Conservation (phyloP, 495 filamentous ascomycete genomes). For the Cercophora samala region DNA sequence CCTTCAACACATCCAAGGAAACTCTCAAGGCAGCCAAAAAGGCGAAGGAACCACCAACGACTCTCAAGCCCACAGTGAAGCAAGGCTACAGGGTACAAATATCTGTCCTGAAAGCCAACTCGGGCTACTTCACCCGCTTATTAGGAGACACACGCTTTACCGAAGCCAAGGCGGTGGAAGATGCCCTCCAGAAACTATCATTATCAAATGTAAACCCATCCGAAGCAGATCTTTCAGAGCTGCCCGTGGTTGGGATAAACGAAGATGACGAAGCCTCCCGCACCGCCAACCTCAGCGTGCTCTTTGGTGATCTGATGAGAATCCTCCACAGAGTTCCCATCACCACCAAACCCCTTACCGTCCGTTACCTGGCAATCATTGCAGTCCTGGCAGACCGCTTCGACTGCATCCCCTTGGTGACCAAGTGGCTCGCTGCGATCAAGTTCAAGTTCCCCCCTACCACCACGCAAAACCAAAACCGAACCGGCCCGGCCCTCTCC, state of each 20-base stretch:
- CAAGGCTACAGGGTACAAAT: conserved; percentile 41
- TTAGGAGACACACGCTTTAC: conserved; percentile 49
- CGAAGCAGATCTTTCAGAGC: conserved; percentile 43
- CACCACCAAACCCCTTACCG: conserved; percentile 37
- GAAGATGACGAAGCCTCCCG: conserved; percentile 59
- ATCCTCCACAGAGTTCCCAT: conserved; percentile 52
- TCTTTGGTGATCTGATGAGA: conserved; percentile 55
- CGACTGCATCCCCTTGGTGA: conserved; percentile 49
- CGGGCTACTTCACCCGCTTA: conserved; percentile 58
- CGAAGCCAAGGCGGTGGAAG: conserved; percentile 48
- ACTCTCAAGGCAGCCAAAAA: conserved; percentile 18
- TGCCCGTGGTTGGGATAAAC: conserved; percentile 54
- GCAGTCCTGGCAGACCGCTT: conserved; percentile 66
- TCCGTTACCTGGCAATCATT: conserved; percentile 58
- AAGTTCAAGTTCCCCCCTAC: conserved; percentile 50
- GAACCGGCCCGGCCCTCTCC: conserved; percentile 37
- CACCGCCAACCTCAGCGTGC: conserved; percentile 45
- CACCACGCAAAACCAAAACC: conserved; percentile 32
- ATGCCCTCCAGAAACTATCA: conserved; percentile 41
- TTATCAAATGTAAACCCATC: conserved; percentile 41
- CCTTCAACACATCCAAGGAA: conserved; percentile 48
- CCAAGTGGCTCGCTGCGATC: conserved; percentile 43
- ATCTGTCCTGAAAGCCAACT: conserved; percentile 43
- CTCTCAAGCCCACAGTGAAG: conserved; percentile 34
- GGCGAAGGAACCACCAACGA: conserved; percentile 23